These are phyloP conservation scores for Leccinum olivaceopallidum DNA, from an alignment of 768 basidiomycete species.

Conservation along the genomic window DNA sequence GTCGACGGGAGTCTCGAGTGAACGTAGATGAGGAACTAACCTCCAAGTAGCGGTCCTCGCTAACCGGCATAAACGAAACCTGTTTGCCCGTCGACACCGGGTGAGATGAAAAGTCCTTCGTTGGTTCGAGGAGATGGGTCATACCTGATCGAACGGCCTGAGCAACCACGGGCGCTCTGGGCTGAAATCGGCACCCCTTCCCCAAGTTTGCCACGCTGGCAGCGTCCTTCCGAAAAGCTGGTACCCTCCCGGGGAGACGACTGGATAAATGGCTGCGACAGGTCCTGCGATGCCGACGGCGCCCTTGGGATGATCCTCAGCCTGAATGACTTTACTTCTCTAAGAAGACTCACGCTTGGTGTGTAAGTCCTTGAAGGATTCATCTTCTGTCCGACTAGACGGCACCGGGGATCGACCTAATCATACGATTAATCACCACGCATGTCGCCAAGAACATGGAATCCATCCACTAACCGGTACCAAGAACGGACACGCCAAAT, in stretches of 20 bases:
- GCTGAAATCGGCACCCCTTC: constrained; percentile 47
- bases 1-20: background rate
- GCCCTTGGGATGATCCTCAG: constrained; percentile 40
- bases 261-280: constrained; percentile 64
- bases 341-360: constrained; percentile 44
- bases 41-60: constrained; percentile 48
- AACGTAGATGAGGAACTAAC: constrained; percentile 26
- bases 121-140: background rate
- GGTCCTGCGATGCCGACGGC: constrained; percentile 71
- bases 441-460: background rate
- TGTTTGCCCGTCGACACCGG: constrained; percentile 14
- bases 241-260: constrained; percentile 66
- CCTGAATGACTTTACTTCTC: background rate
- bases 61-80: constrained; percentile 53
- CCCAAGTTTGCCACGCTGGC: constrained; percentile 67
- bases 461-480: constrained; percentile 46
- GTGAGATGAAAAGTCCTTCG: background rate
- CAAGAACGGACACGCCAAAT: constrained; percentile 63
- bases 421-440: background rate
- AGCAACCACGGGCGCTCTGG: constrained; percentile 59
- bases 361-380: constrained; percentile 72
- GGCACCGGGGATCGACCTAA: constrained; percentile 57
- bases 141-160: constrained; percentile 60
- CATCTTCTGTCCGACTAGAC: constrained; percentile 71
- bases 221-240: constrained; percentile 64